Evolutionary conservation across 2,329 filamentous ascomycete genomes (phyloP), one percentile per base, ranked within the genome.

Genomic region (Gaeumannomyces sp.): DNA sequence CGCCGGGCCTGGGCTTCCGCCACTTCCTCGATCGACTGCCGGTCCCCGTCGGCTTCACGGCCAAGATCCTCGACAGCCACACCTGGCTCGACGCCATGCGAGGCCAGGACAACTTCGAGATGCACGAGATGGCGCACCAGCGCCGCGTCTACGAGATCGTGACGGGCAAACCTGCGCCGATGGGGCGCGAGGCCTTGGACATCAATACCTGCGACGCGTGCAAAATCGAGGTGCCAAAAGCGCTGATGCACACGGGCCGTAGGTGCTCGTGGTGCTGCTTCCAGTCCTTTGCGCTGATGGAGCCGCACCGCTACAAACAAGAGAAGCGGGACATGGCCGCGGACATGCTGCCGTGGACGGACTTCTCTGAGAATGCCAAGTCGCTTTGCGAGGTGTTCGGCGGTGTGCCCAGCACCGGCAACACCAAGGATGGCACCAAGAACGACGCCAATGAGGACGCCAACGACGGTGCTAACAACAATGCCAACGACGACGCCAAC

Each of bases 21-120:
- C 29, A 14, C 6, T 69, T 62, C 28, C 64, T 69, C 1, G 64
- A 66, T 25, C 65, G 63, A 31, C 38, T 66, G 6, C 68, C 68
- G 1, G 58, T 69, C 22, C 64, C 33, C 13, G 22, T 59, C 16
- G 62, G 59, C 22, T 59, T 59, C 38, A 31, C 58, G 11, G 50
- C 53, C 22, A 19, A 31, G 7, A 4, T 61, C 16, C 53, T 64
- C 4, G 31, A 10, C 1, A 38, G 13, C 31, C 58, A 59, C 31
- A 25, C 35, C 22, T 22, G 27, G 7, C 57, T 50, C 3, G 62
- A 60, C 3, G 8, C 11, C 4, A 27, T 11, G 19, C 29, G 31
- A 1, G 29, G 31, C 19, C 28, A 25, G 1, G 31, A 3, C 28
- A 25, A 14, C 28, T 7, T 10, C n/a, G 19, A 14, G 4, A 22